Evolutionary conservation across 148 eudicot species (phyloP).

Genomic region (Spergularia marina): DNA sequence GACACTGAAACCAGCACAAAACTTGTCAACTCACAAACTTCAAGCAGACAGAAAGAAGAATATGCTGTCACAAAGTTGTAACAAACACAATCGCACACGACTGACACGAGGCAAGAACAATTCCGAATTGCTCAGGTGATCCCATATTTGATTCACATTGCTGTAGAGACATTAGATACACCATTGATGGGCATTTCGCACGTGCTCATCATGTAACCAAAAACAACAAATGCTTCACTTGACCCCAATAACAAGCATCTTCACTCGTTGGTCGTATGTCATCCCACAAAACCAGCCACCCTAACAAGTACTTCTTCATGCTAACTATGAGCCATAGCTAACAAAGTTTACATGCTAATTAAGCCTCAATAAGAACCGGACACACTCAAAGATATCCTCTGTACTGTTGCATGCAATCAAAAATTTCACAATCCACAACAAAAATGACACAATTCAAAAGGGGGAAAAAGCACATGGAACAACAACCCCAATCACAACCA

Average conservation of each 20-base stretch:
- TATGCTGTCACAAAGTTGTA: too few relatives aligned
- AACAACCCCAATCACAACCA: too few relatives aligned
- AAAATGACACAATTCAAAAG: too few relatives aligned
- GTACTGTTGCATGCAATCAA: background rate
- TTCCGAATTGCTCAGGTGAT: background rate
- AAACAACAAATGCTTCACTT: background rate
- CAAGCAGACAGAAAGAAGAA: too few relatives aligned
- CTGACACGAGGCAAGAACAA: background rate
- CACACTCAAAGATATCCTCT: background rate
- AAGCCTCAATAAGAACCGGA: background rate
- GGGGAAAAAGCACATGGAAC: too few relatives aligned
- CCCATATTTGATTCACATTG: background rate
- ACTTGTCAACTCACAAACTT: background rate
- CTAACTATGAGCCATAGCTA: background rate
- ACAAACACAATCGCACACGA: background rate
- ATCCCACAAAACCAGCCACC: background rate
- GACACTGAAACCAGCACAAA: slow-evolving; percentile 35
- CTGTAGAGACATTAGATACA: background rate
- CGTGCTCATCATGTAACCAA: background rate
- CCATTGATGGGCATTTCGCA: background rate
- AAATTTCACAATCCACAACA: background rate
- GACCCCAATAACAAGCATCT: background rate
- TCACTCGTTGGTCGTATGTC: background rate
- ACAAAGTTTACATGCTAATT: background rate
- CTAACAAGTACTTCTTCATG: background rate